phyloP scores from a whole-genome alignment of 2,329 filamentous ascomycete species.

The Fusarium pseudograminearum region DNA sequence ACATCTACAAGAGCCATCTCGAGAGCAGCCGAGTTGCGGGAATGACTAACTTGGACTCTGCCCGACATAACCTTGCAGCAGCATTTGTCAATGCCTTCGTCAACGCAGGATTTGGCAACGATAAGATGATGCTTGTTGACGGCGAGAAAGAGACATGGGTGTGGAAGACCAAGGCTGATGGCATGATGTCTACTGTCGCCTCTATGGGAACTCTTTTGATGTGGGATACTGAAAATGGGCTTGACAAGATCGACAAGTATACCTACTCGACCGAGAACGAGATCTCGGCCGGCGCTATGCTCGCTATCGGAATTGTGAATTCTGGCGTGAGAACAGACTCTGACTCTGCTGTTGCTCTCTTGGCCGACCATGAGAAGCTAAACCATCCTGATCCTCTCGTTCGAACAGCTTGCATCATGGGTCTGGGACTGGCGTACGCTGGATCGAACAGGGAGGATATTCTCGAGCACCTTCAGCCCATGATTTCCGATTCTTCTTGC shows the following conservation, averaged over 20 bases:
- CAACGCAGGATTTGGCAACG: constrained; percentile 93
- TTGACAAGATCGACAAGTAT: constrained; percentile 95
- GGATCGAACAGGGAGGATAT: constrained; percentile 93
- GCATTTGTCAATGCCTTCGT: constrained; percentile 98
- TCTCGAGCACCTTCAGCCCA: constrained; percentile 85
- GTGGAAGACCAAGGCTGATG: constrained; percentile 99
- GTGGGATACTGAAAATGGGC: constrained; percentile 92
- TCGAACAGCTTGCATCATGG: constrained; percentile 91
- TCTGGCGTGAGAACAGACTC: constrained; percentile 90
- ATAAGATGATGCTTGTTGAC: constrained; percentile 97
- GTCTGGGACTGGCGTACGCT: constrained; percentile 92
- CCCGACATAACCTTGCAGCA: constrained; percentile 93
- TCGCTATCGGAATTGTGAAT: constrained; percentile 96
- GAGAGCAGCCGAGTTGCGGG: constrained; percentile 94
- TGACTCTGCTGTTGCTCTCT: constrained; percentile 88
- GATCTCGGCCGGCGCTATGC: constrained; percentile 90
- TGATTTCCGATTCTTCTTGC: constrained; percentile 84
- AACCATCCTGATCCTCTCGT: constrained; percentile 82
- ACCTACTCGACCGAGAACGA: constrained; percentile 83
- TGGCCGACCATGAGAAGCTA: constrained; percentile 84
- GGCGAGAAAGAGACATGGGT: constrained; percentile 94
- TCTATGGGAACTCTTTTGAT: constrained; percentile 91
- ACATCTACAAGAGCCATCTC: constrained; percentile 99
- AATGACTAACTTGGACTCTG: constrained; percentile 94
- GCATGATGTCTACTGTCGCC: constrained; percentile 95